Percentiles rank a stretch among this genome's conserved stretches.
Conservation (phyloP, 2,329 filamentous ascomycete species). For the Sordariomycetes sp. region DNA sequence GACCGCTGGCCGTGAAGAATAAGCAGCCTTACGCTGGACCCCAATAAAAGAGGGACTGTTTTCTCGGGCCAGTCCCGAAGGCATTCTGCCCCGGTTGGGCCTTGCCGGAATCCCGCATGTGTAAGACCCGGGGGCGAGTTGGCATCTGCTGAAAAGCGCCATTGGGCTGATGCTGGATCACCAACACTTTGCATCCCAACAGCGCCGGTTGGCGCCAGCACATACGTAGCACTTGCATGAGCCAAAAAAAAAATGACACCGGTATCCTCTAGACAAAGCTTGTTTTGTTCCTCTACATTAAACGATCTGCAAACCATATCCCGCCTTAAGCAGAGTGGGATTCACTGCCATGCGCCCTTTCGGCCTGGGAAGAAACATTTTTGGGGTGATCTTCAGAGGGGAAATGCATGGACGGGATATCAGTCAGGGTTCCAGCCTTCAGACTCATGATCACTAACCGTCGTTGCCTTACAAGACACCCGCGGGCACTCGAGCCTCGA, state of each 20-base stretch:
- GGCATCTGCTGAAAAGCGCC: too few relatives aligned
- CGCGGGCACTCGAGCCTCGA: too few relatives aligned
- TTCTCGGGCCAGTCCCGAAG: too few relatives aligned
- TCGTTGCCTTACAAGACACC: too few relatives aligned
- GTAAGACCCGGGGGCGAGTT: too few relatives aligned
- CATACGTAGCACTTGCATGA: background rate
- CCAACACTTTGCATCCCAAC: background rate
- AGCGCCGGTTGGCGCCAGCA: background rate
- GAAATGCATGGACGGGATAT: too few relatives aligned
- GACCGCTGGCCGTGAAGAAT: background rate
- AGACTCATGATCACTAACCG: too few relatives aligned
- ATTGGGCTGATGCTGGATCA: too few relatives aligned
- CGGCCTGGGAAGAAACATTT: background rate
- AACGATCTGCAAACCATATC: background rate
- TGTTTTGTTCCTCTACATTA: background rate
- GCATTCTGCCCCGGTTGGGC: too few relatives aligned
- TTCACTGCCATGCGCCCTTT: background rate
- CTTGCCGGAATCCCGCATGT: too few relatives aligned
- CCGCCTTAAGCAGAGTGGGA: background rate
- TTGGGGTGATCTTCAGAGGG: too few relatives aligned
- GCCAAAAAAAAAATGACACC: background rate
- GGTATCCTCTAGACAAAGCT: background rate
- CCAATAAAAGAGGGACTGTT: background rate
- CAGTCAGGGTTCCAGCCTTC: too few relatives aligned
- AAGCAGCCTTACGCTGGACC: background rate